These are phyloP conservation scores for Macrolepiota dolichaula DNA, from an alignment of 768 basidiomycete genomes.

Conservation along the genomic window DNA sequence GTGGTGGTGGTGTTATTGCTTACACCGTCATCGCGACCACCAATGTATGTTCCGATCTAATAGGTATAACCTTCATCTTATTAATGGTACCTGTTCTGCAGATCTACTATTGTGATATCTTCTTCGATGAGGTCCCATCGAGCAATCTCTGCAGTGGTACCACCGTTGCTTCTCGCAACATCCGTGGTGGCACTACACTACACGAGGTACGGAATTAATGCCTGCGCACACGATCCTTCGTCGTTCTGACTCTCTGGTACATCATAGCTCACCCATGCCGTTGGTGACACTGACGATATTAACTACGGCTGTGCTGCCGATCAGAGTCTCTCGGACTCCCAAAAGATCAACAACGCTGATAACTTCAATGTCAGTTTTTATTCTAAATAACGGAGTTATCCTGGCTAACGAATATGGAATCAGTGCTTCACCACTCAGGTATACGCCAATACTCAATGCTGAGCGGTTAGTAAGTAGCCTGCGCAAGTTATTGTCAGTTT, in stretches of 20 bases:
- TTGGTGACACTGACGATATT: conserved; percentile 37
- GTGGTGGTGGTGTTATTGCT: conserved; percentile 37
- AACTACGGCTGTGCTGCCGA: conserved; percentile 38
- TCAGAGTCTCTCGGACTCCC: conserved; percentile 32
- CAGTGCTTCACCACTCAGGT: too few relatives aligned
- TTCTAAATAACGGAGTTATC: too few relatives aligned
- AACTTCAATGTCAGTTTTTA: too few relatives aligned
- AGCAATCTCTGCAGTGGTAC: conserved; percentile 38
- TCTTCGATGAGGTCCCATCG: conserved; percentile 40
- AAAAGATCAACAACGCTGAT: conserved; percentile 38
- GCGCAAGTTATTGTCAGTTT: too few relatives aligned
- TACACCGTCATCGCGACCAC: conserved; percentile 45
- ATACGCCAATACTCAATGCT: too few relatives aligned
- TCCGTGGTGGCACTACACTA: conserved; percentile 44
- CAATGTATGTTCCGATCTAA: conserved; percentile 26
- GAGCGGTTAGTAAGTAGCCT: too few relatives aligned
- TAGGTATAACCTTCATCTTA: neutral
- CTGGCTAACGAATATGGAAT: too few relatives aligned
- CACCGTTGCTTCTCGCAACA: conserved; percentile 38
- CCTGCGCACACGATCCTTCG: too few relatives aligned
- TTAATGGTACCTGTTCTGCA: conserved; percentile 11
- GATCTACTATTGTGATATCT: conserved; percentile 46
- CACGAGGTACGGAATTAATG: conserved; percentile 31
- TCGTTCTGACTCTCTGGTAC: neutral
- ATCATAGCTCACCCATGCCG: conserved; percentile 38